phyloP scores from a whole-genome alignment of 192 early-diverging fungal species.

The Gonapodya sp. region DNA sequence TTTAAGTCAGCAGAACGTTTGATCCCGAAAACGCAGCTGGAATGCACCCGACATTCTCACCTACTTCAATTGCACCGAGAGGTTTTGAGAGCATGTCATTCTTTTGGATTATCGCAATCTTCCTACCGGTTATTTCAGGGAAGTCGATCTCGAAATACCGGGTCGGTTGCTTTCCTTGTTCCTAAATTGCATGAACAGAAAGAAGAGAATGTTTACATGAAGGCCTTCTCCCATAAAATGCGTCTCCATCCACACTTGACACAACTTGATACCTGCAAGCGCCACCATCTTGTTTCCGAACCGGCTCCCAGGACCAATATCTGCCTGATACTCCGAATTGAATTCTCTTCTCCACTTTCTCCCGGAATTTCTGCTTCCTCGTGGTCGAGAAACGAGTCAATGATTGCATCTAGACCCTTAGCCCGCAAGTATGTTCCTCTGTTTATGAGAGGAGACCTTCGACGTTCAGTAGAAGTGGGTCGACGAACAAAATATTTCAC shows the following conservation, averaged over 20 bases:
- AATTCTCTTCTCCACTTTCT: constrained; percentile 8
- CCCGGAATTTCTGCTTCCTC: constrained; percentile 59
- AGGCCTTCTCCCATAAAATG: constrained; percentile 6
- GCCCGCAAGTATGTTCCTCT: constrained; percentile 41
- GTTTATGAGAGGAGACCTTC: constrained; percentile 86
- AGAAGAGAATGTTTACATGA: background rate
- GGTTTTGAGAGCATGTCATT: background rate
- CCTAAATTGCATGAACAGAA: constrained; percentile 14
- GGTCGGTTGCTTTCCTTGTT: constrained; percentile 17
- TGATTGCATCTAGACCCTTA: background rate
- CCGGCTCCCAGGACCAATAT: constrained; percentile 85
- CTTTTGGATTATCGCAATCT: constrained; percentile 36
- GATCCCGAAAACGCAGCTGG: background rate
- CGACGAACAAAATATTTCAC: constrained; percentile 50
- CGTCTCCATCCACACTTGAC: no score
- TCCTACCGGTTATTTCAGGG: constrained; percentile 72
- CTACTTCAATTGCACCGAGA: background rate
- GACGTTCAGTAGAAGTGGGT: constrained; percentile 24
- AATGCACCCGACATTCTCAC: background rate
- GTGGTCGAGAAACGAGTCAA: background rate
- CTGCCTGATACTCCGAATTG: constrained; percentile 41
- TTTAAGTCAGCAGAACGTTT: constrained; percentile 14
- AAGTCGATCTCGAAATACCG: constrained; percentile 91
- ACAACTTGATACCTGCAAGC: constrained; percentile 64
- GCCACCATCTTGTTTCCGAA: constrained; percentile 84